Evolutionary conservation across 805 yeast genomes (phyloP).

Genomic region (Ogataea nakhonphanomensis): DNA sequence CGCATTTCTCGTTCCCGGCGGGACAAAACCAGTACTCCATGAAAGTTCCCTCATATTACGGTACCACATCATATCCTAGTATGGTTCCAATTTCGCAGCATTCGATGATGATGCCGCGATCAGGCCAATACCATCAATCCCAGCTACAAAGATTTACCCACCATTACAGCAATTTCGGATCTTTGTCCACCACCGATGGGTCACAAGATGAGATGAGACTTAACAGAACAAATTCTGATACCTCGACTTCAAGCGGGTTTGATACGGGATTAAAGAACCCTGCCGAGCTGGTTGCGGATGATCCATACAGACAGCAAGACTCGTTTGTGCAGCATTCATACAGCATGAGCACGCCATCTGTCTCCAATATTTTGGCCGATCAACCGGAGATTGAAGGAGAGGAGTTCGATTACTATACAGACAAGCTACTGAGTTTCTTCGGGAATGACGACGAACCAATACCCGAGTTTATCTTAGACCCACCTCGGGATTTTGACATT

Average conservation of each 20-base stretch:
- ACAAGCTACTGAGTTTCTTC: slow-evolving; percentile 47
- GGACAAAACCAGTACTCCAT: slow-evolving; percentile 11
- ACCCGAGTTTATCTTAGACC: slow-evolving; percentile 42
- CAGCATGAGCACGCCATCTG: slow-evolving; percentile 15
- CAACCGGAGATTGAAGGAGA: slow-evolving; percentile 23
- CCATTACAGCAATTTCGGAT: slow-evolving; percentile 24
- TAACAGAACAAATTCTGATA: slow-evolving; percentile 27
- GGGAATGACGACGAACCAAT: slow-evolving; percentile 42
- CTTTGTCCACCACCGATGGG: slow-evolving; percentile 28
- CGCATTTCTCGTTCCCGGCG: slow-evolving; percentile 19
- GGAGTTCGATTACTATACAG: slow-evolving; percentile 40
- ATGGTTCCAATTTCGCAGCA: slow-evolving; percentile 16
- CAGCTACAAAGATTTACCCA: slow-evolving; percentile 18
- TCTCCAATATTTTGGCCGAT: slow-evolving; percentile 11
- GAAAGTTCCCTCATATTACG: slow-evolving; percentile 11
- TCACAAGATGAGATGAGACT: slow-evolving; percentile 27
- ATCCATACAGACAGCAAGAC: slow-evolving; percentile 16
- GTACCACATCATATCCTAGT: slow-evolving; percentile 5
- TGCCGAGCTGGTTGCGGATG: slow-evolving; percentile 12
- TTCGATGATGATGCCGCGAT: slow-evolving; percentile 14
- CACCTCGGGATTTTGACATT: slow-evolving; percentile 62
- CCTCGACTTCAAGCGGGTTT: slow-evolving; percentile 26
- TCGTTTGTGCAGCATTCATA: slow-evolving; percentile 14
- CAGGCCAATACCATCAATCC: slow-evolving; percentile 15
- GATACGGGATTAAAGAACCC: slow-evolving; percentile 17